Evolutionary conservation across 495 filamentous ascomycete species (phyloP).

Genomic region (Neurospora sp.): DNA sequence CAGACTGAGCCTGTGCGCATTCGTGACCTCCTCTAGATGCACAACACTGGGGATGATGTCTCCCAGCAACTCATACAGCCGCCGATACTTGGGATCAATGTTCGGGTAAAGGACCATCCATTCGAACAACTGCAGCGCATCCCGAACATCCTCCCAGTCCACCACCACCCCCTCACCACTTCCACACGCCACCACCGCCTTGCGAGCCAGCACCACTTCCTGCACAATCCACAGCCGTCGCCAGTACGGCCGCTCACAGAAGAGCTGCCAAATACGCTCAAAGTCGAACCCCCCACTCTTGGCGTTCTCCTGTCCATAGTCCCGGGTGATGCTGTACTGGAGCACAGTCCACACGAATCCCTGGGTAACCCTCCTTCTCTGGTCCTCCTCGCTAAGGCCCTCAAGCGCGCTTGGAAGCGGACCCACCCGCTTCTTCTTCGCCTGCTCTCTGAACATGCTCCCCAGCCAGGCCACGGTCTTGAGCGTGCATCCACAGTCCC

Average conservation of each 20-base stretch:
- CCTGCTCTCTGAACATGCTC: not conserved
- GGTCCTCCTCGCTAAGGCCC: not conserved
- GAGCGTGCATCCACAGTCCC: not conserved
- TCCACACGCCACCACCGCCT: not conserved
- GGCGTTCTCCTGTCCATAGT: not conserved
- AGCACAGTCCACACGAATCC: not conserved
- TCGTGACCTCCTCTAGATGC: not conserved
- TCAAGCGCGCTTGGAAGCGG: not conserved
- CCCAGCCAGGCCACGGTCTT: not conserved
- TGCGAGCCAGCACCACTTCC: conserved; percentile 9
- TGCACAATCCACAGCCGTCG: conserved; percentile 14
- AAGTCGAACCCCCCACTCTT: not conserved
- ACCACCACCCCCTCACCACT: not conserved
- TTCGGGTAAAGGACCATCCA: not conserved
- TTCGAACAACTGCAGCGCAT: conserved; percentile 1
- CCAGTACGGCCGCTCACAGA: conserved; percentile 3
- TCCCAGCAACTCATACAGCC: conserved; percentile 3
- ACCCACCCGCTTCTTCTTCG: not conserved
- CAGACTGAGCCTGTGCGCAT: not conserved
- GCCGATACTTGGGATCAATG: not conserved
- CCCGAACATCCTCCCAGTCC: conserved; percentile 5
- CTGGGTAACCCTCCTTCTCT: not conserved
- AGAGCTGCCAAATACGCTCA: not conserved
- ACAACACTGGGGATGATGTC: not conserved
- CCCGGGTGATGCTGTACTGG: not conserved